A percentile compares a stretch with the other conserved stretches of the same genome.
Conservation (phyloP, 1,284 basidiomycete species). For the Malassezia restricta region DNA sequence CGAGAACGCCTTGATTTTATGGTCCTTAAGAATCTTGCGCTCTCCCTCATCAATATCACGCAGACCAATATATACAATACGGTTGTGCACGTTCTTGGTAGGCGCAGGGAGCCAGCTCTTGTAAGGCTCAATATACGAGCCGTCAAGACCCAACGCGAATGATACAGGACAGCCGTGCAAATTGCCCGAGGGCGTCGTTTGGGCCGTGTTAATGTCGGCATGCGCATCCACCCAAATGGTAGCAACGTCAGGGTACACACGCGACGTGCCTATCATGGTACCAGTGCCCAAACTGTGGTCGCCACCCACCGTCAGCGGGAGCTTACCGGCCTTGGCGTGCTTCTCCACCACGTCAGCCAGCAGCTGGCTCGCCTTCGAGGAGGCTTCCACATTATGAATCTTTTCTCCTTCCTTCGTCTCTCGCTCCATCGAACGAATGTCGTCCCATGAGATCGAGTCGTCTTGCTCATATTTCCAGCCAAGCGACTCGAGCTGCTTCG, state of each 20-base stretch:
- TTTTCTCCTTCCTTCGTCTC: constrained; percentile 29
- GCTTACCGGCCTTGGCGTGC: constrained; percentile 63
- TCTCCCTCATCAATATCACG: constrained; percentile 85
- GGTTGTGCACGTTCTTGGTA: constrained; percentile 54
- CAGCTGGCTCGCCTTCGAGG: constrained; percentile 59
- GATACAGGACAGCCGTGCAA: constrained; percentile 96
- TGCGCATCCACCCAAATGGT: constrained; percentile 65
- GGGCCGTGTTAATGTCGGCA: constrained; percentile 85
- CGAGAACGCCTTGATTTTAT: constrained; percentile 80
- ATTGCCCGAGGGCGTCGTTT: constrained; percentile 75
- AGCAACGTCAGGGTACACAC: constrained; percentile 56
- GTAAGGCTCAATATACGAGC: constrained; percentile 39
- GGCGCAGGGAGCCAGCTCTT: constrained; percentile 37
- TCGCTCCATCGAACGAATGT: constrained; percentile 51
- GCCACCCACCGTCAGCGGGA: constrained; percentile 87
- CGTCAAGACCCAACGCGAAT: constrained; percentile 57
- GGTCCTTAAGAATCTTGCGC: constrained; percentile 71
- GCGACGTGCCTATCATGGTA: constrained; percentile 46
- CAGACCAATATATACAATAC: constrained; percentile 84
- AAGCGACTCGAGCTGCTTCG: constrained; percentile 49
- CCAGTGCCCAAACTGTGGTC: constrained; percentile 65
- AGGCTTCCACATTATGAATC: constrained; percentile 36
- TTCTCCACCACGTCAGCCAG: constrained; percentile 65
- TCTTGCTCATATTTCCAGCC: constrained; percentile 83
- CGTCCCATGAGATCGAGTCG: constrained; percentile 75